Conservation (phyloP, 176 grass and related monocot genomes). For the Secale cereale region DNA sequence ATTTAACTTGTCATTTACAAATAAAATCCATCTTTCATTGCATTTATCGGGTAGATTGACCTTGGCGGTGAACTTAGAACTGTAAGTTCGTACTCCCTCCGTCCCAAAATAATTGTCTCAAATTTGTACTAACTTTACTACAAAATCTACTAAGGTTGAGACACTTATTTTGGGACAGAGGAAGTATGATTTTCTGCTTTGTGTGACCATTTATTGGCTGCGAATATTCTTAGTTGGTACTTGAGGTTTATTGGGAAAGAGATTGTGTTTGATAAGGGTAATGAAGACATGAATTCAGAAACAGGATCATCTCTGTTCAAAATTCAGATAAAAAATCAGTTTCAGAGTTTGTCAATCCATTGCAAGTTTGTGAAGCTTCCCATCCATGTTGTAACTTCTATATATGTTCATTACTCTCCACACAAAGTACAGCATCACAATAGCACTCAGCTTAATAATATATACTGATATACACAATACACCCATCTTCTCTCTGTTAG, state of each 20-base stretch:
- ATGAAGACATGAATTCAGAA: background rate
- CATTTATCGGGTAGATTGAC: slow-evolving; percentile 87
- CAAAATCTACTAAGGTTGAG: too few species aligned
- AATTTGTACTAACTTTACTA: too few species aligned
- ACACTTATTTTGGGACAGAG: too few species aligned
- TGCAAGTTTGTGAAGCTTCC: background rate
- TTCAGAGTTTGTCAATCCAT: background rate
- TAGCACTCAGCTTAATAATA: background rate
- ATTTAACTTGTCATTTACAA: background rate
- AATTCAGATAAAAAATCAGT: background rate
- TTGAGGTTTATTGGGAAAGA: background rate
- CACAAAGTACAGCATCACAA: slow-evolving; percentile 17
- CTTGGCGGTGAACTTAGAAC: slow-evolving; percentile 72
- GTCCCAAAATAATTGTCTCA: too few species aligned
- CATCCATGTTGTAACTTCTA: background rate
- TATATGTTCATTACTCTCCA: background rate
- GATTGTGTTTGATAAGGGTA: background rate
- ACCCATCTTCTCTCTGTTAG: slow-evolving; percentile 45
- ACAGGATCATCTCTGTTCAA: background rate
- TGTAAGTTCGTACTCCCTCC: slow-evolving; percentile 62
- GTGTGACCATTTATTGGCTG: background rate
- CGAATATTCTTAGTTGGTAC: background rate
- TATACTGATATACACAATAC: background rate
- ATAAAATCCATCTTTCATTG: slow-evolving; percentile 3
- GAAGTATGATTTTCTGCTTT: slow-evolving; percentile 7